phyloP scores from a whole-genome alignment of 108 stramenopile genomes.

The Cyclotella cryptica region DNA sequence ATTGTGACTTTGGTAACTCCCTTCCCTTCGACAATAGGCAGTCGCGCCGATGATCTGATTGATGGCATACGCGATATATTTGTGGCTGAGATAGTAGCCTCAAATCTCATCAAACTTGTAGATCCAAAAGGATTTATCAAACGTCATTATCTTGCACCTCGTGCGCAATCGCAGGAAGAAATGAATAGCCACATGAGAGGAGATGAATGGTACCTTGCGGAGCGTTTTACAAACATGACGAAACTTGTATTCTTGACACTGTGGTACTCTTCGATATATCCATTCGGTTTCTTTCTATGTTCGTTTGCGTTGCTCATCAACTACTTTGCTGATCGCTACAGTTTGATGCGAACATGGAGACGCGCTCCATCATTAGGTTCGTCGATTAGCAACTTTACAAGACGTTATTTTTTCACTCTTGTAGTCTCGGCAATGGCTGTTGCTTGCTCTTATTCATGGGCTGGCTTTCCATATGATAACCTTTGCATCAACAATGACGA shows the following conservation, averaged over 20 bases:
- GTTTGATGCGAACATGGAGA: slow-evolving; percentile 1
- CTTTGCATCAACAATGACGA: neutral
- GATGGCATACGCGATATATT: neutral
- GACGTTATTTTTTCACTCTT: neutral
- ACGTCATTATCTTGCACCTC: neutral
- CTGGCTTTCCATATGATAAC: slow-evolving; percentile 1
- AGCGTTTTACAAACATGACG: slow-evolving; percentile 1
- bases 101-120: neutral
- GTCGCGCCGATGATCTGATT: neutral
- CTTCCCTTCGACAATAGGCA: neutral
- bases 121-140: neutral
- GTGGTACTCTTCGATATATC: neutral
- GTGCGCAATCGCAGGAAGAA: neutral
- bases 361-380: neutral
- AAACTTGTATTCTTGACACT: neutral
- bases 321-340: neutral
- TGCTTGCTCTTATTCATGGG: neutral
- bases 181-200: neutral
- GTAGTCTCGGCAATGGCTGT: neutral
- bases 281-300: neutral
- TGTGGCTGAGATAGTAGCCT: neutral
- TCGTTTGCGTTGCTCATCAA: neutral
- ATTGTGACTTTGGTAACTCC: neutral
- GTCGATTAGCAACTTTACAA: neutral
- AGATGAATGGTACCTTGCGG: neutral